Evolutionary conservation across 1,284 basidiomycete genomes (phyloP), one percentile per base, ranked within the genome.

Genomic region (Taiwanofungus camphoratus): DNA sequence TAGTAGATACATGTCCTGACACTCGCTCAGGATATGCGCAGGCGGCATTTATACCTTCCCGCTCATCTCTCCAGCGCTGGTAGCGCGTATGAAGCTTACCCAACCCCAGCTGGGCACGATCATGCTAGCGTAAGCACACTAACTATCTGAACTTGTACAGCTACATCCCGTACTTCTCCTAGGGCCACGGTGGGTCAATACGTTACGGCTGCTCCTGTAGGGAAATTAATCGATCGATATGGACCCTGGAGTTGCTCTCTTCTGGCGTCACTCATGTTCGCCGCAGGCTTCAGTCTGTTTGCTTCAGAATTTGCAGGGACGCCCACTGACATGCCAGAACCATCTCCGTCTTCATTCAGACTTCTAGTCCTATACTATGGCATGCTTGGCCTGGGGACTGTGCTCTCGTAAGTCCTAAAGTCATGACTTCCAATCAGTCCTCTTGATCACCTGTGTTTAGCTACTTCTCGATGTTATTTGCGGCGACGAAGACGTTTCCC

Each of bases 21-120:
- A 26, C 15, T 19, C 11, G 12, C 11, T 43, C 32, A 87, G 84
- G 16, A 59, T 87, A 52, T 79, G 73, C 48, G 82, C 82, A 1
- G 86, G 85, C 12, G 82, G 79, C 19, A 74, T 88, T 44, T 87
- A 86, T 65, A 80, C 74, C 40, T 87, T 88, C 56, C 83, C 86
- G 13, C 66, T 88, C 8, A 65, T 88, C 29, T 79, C 85, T 1
- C 79, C 84, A 7, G 65, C 71, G 2, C 60, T 89, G 41, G 75
- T 74, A 1, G 54, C 67, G 27, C 70, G 75, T 52, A 63, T 80
- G 56, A 77, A 79, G 55, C 67, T 88, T 38, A 74, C 74, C 4
- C 87, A 88, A 57, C 77, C 82, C 8, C 85, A 89, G 52, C 62
- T 89, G 42, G 87, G 83, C n/a, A 83, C 82, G 9, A 80, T 87